These are phyloP conservation scores for Funneliformis mosseae DNA, from an alignment of 192 early-diverging fungal species.

Conservation along the genomic window DNA sequence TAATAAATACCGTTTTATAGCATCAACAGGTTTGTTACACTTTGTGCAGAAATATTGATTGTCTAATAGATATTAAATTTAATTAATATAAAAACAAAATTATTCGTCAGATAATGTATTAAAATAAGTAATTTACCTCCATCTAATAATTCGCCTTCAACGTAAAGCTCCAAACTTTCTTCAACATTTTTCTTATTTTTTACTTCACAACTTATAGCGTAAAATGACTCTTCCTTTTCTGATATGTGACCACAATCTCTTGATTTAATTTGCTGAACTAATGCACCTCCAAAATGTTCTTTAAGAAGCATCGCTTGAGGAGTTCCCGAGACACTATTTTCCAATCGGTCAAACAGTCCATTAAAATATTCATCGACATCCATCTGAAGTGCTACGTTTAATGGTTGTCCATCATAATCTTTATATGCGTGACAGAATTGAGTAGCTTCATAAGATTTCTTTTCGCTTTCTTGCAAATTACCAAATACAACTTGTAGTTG, in stretches of 20 bases:
- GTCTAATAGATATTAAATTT: conserved; percentile 34
- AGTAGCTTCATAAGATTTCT: conserved; percentile 50
- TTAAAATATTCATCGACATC: conserved; percentile 66
- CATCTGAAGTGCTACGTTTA: conserved; percentile 61
- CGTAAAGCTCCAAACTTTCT: conserved; percentile 60
- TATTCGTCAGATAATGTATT: neutral
- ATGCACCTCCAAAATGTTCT: conserved; percentile 57
- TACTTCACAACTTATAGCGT: conserved; percentile 57
- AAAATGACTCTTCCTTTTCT: conserved; percentile 55
- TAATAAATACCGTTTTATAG: conserved; percentile 50
- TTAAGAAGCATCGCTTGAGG: conserved; percentile 53
- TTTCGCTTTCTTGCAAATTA: conserved; percentile 52
- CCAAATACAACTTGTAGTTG: conserved; percentile 57
- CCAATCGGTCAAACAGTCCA: conserved; percentile 58
- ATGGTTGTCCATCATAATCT: conserved; percentile 55
- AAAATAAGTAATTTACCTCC: conserved; percentile 45
- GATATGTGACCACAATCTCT: conserved; percentile 57
- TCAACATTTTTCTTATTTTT: conserved; percentile 57
- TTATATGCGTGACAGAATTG: conserved; percentile 53
- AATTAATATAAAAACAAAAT: neutral
- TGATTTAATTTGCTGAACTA: conserved; percentile 62
- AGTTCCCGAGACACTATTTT: conserved; percentile 49
- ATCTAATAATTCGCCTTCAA: conserved; percentile 58
- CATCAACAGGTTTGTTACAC: conserved; percentile 59
- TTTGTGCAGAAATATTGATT: conserved; percentile 56